Evolutionary conservation across 108 stramenopile genomes (phyloP).

Genomic region (Nannochloropsis gaditana): DNA sequence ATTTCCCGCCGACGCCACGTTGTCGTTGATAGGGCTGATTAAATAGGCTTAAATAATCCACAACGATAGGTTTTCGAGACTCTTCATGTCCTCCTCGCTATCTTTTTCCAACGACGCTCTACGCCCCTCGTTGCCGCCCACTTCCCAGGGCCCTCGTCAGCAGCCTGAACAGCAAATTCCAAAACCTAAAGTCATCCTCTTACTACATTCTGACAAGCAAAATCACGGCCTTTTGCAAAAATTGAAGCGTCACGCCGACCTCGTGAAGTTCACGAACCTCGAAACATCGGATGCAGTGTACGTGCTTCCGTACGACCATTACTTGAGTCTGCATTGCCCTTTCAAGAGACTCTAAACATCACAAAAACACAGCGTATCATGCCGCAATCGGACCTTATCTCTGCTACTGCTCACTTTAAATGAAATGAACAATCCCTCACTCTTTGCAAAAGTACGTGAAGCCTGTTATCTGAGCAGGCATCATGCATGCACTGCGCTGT

Average conservation of each 20-base stretch:
- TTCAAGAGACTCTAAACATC: no score
- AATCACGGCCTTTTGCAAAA: background rate
- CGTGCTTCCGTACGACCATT: background rate
- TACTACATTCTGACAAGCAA: background rate
- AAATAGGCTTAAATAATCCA: no score
- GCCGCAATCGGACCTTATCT: background rate
- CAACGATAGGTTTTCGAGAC: no score
- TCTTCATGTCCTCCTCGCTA: no score
- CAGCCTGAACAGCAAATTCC: background rate
- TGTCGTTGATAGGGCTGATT: no score
- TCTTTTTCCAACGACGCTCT: no score
- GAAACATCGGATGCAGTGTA: background rate
- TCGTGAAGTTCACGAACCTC: background rate
- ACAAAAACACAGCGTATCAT: background rate
- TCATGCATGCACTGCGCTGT: background rate
- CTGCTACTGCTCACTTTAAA: background rate
- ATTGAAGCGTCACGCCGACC: background rate
- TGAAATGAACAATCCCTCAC: background rate
- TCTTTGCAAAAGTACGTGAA: background rate
- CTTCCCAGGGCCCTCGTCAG: background rate
- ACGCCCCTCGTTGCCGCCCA: no score
- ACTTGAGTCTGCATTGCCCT: no score
- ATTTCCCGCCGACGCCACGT: no score
- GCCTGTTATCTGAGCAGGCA: background rate
- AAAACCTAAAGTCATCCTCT: background rate